phyloP scores from a whole-genome alignment of 2,329 filamentous ascomycete genomes.

The Xylaria sp. region DNA sequence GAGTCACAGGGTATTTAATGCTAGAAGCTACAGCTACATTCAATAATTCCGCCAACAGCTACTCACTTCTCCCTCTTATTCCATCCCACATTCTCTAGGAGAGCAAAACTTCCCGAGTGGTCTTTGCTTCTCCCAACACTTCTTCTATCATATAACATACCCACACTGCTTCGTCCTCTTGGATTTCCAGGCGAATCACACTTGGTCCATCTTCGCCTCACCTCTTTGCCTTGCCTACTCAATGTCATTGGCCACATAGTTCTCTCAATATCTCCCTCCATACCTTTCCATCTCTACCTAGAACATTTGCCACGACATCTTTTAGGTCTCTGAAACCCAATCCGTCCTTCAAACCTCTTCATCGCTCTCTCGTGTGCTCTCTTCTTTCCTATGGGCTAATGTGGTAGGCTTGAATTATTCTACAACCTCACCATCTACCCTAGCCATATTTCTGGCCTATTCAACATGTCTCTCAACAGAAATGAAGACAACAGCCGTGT shows the following conservation, averaged over 20 bases:
- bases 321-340: no score
- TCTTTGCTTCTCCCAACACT: background rate
- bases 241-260: background rate
- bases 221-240: background rate
- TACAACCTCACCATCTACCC: no score
- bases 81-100: background rate
- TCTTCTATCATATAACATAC: no score
- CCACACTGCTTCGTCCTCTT: background rate
- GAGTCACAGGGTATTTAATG: background rate
- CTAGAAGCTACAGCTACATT: background rate
- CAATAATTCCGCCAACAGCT: background rate
- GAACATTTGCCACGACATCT: background rate
- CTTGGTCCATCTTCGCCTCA: background rate
- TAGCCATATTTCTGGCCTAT: background rate
- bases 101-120: background rate
- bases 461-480: constrained; percentile 3
- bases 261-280: background rate
- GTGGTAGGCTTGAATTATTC: background rate
- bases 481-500: background rate
- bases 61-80: background rate
- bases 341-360: background rate
- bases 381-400: background rate
- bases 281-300: background rate
- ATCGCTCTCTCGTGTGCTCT: background rate
- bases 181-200: background rate